Evolutionary conservation across 2,329 filamentous ascomycete species (phyloP).

Genomic region (Neopestalotiopsis clavispora): DNA sequence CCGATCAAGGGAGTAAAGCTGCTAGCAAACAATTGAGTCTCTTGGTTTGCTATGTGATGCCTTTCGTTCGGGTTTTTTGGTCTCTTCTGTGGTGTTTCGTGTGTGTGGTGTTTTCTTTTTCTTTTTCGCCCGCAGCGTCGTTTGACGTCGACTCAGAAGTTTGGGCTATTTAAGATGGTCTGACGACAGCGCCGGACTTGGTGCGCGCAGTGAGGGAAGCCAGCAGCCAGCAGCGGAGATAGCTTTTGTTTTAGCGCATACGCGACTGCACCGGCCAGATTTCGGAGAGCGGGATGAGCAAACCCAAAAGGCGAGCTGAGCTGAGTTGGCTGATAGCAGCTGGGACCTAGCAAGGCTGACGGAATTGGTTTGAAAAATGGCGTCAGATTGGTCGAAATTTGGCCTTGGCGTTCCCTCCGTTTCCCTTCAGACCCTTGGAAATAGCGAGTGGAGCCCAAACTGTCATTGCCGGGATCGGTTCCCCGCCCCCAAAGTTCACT

Average conservation of each 20-base stretch:
- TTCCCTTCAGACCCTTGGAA: background rate
- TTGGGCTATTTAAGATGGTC: background rate
- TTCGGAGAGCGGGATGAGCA: background rate
- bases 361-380: background rate
- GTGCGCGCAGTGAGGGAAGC: background rate
- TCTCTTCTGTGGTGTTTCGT: background rate
- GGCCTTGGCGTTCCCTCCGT: background rate
- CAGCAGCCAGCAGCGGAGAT: background rate
- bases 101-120: background rate
- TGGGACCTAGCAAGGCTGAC: background rate
- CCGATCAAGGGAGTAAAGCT: background rate
- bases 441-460: background rate
- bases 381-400: background rate
- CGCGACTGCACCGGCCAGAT: background rate
- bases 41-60: background rate
- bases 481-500: background rate
- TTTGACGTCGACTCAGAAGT: background rate
- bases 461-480: background rate
- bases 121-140: background rate
- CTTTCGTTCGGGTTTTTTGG: background rate
- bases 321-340: too few species aligned
- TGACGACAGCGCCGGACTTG: background rate
- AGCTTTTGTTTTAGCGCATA: too few species aligned
- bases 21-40: background rate
- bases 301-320: background rate